Conservation (phyloP, 495 filamentous ascomycete species). For the Penicillium cataractarum region DNA sequence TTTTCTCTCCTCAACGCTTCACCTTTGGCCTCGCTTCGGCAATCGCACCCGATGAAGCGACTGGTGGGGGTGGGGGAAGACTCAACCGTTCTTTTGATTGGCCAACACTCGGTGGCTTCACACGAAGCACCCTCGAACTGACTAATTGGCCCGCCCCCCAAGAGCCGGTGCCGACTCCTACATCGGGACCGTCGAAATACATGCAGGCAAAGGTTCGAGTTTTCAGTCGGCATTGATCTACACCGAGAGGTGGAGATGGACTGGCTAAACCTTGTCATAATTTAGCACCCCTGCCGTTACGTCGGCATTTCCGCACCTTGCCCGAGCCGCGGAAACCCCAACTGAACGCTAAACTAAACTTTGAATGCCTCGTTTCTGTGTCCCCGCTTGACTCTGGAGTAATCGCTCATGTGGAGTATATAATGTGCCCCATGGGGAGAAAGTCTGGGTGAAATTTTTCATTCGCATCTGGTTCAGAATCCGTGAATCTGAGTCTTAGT, state of each 20-base stretch:
- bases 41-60: not conserved
- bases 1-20: not conserved
- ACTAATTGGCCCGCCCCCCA: constrained; percentile 1
- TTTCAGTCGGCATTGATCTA: constrained; percentile 1
- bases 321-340: not conserved
- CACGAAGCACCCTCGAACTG: not conserved
- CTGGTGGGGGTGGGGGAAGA: not conserved
- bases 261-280: not conserved
- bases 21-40: not conserved
- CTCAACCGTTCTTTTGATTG: not conserved
- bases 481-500: constrained; percentile 2
- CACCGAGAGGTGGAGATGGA: not conserved
- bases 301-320: not conserved
- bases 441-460: not conserved
- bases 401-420: constrained; percentile 1
- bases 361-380: not conserved
- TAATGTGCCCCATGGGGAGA: constrained; percentile 10
- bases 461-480: not conserved
- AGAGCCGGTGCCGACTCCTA: not conserved
- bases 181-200: not conserved
- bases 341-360: not conserved
- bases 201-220: not conserved
- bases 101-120: not conserved
- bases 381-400: not conserved
- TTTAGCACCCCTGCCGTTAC: not conserved